Conservation (phyloP, 2,329 filamentous ascomycete species). For the Penicillium corylophilum region DNA sequence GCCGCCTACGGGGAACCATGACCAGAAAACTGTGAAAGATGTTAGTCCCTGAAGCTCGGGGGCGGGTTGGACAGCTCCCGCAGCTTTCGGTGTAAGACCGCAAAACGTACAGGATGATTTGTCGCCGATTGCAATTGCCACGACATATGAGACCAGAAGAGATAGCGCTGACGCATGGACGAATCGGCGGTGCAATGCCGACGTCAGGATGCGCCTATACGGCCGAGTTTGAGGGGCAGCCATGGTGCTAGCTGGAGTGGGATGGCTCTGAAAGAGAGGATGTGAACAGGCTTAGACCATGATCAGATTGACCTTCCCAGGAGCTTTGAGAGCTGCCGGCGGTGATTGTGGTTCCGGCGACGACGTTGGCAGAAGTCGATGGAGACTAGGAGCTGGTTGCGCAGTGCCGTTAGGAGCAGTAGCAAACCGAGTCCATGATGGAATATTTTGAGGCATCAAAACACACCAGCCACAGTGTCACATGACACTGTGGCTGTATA, state of each 20-base stretch:
- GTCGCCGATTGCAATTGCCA: constrained; percentile 67
- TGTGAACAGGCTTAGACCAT: constrained; percentile 23
- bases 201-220: constrained; percentile 89
- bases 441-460: constrained; percentile 38
- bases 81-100: neutral
- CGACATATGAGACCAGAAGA: constrained; percentile 68
- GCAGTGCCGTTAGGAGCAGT: constrained; percentile 13
- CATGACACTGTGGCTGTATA: constrained; percentile 19
- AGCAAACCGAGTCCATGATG: constrained; percentile 9
- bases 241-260: constrained; percentile 34
- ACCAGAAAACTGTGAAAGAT: constrained; percentile 66
- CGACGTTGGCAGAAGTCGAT: constrained; percentile 2
- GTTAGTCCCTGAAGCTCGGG: neutral
- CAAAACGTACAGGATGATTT: constrained; percentile 65
- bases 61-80: neutral
- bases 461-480: constrained; percentile 34
- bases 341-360: constrained; percentile 1
- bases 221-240: constrained; percentile 41
- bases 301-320: constrained; percentile 17
- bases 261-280: constrained; percentile 25
- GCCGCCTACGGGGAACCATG: constrained; percentile 78
- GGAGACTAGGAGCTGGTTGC: constrained; percentile 8
- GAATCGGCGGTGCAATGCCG: constrained; percentile 83
- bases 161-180: constrained; percentile 71
- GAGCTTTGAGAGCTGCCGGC: constrained; percentile 10